These are phyloP conservation scores for Raphanus hybrid DNA, from an alignment of 441 rosid species.

Conservation along the genomic window DNA sequence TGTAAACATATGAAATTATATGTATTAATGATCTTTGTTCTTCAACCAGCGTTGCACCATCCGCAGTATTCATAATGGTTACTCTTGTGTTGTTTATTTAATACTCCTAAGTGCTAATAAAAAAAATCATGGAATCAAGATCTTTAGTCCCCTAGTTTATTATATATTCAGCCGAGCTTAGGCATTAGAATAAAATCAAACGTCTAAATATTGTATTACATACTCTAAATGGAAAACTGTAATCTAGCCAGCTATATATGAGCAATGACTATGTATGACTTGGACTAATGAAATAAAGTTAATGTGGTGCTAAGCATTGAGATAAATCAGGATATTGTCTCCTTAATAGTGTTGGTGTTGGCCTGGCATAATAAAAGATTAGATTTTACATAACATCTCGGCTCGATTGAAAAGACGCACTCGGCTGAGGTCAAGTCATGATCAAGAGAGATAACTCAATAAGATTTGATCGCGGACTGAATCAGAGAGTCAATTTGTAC, in stretches of 20 bases:
- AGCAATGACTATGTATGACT: constrained; percentile 11
- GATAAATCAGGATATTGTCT: constrained; percentile 32
- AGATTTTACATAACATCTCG: background rate
- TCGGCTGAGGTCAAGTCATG: background rate
- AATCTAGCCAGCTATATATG: constrained; percentile 21
- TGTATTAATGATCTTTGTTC: background rate
- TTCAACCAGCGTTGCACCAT: background rate
- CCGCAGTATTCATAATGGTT: background rate
- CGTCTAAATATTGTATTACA: constrained; percentile 13
- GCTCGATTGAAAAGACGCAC: background rate
- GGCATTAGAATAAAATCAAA: constrained; percentile 26
- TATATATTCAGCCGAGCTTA: constrained; percentile 16
- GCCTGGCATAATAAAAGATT: background rate
- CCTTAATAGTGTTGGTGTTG: constrained; percentile 5
- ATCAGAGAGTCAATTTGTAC: background rate
- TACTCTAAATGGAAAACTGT: background rate
- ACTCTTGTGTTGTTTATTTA: constrained; percentile 4
- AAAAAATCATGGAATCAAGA: background rate
- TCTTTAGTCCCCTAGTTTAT: constrained; percentile 15
- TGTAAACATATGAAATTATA: background rate
- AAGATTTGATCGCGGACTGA: background rate
- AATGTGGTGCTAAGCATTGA: constrained; percentile 22
- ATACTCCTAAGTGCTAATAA: background rate
- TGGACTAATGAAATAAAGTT: constrained; percentile 31
- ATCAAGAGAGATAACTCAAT: background rate